A percentile compares a stretch with the other conserved stretches of the same genome.
phyloP scores from a whole-genome alignment of 2,329 filamentous ascomycete genomes.

The Gremmenia infestans region DNA sequence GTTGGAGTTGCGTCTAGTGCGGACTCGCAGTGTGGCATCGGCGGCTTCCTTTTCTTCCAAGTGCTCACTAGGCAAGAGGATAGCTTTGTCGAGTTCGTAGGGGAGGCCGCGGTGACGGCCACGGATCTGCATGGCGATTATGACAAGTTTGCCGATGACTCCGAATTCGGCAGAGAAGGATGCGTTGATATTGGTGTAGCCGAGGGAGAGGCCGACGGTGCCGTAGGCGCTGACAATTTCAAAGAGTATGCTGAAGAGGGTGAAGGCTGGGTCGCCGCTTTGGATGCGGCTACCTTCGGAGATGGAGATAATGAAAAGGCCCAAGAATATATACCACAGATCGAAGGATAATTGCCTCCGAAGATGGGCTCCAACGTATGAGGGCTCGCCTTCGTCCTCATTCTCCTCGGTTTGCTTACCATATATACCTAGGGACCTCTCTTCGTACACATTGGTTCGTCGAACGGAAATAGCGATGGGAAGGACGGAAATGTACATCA shows the following conservation, averaged over 20 bases:
- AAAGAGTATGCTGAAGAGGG: slow-evolving; percentile 69
- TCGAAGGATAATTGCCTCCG: slow-evolving; percentile 94
- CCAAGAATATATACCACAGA: slow-evolving; percentile 93
- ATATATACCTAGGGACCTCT: slow-evolving; percentile 76
- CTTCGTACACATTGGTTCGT: slow-evolving; percentile 93
- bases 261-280: slow-evolving; percentile 52
- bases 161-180: slow-evolving; percentile 81
- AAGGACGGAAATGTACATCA: slow-evolving; percentile 99
- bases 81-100: slow-evolving; percentile 65
- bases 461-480: slow-evolving; percentile 94
- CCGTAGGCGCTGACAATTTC: slow-evolving; percentile 90
- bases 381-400: slow-evolving; percentile 54
- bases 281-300: slow-evolving; percentile 72
- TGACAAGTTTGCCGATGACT: slow-evolving; percentile 56
- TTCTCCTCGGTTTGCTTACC: slow-evolving; percentile 42
- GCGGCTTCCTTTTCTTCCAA: slow-evolving; percentile 54
- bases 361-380: slow-evolving; percentile 87
- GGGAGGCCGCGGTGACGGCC: slow-evolving; percentile 64
- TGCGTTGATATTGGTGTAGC: slow-evolving; percentile 69
- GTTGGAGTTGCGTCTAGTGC: slow-evolving; percentile 15
- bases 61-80: slow-evolving; percentile 62
- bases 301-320: slow-evolving; percentile 88
- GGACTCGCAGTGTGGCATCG: slow-evolving; percentile 30
- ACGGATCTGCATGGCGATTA: slow-evolving; percentile 65
- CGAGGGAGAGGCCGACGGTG: slow-evolving; percentile 86